Percentiles rank a stretch among this genome's conserved stretches.
Conservation (phyloP, 202 grass and related monocot genomes). For the Musa balbisiana region DNA sequence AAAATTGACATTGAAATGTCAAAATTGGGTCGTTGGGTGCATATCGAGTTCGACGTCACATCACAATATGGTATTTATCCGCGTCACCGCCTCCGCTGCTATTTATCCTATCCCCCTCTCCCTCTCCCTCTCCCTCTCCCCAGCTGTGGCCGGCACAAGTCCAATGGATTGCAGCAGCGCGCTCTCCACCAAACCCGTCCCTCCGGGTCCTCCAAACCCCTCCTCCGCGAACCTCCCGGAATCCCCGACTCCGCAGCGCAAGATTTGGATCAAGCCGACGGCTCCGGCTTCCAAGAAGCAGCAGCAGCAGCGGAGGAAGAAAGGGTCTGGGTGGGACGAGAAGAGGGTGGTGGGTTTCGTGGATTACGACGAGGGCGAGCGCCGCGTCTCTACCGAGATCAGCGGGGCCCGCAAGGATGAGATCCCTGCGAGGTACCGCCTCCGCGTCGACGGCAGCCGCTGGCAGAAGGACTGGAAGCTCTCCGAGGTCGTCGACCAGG, state of each 20-base stretch:
- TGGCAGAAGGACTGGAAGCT: slow-evolving; percentile 74
- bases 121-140: no score
- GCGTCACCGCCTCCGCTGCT: no score
- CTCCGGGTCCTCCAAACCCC: neutral
- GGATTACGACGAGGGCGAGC: slow-evolving; percentile 70
- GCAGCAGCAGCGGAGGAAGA: neutral
- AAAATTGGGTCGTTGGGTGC: no score
- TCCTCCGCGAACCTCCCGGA: neutral
- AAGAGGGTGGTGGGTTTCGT: slow-evolving; percentile 47
- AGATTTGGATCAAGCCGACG: slow-evolving; percentile 12
- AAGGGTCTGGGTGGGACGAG: slow-evolving; percentile 44
- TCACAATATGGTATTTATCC: no score
- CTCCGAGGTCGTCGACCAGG: slow-evolving; percentile 53
- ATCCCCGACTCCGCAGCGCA: neutral
- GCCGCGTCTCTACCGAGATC: slow-evolving; percentile 38
- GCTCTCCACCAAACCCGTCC: neutral
- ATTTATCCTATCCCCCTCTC: no score
- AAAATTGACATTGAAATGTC: no score
- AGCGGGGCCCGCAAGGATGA: slow-evolving; percentile 39
- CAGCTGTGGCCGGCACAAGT: no score
- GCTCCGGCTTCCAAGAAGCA: neutral
- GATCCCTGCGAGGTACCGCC: slow-evolving; percentile 50
- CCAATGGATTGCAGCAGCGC: neutral
- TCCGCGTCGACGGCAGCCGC: slow-evolving; percentile 44
- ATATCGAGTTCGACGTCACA: no score